Evolutionary conservation across 1,139 yeast genomes (phyloP), one percentile per base, ranked within the genome.

Genomic region (Geotrichum candidum): DNA sequence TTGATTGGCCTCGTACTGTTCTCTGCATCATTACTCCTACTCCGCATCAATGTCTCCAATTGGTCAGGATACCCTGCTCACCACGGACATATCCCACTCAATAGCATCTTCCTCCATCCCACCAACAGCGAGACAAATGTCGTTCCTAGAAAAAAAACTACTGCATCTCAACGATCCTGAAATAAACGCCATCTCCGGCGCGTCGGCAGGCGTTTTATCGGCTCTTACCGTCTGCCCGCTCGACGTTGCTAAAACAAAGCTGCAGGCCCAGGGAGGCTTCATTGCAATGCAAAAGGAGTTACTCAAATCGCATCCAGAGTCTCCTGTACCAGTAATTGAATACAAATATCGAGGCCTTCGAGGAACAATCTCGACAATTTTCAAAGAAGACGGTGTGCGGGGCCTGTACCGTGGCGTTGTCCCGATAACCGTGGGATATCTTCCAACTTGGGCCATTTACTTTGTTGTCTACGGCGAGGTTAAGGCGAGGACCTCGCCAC

Each of bases 371-470:
- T 73, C 78, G 53, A 80, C 86, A 9, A 90, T 91, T 53, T 75
- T 84, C 62, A 73, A 75, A 60, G 91, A 91, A 62, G 98, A 92
- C 75, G 97, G 97, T 1, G 69, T 85, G 1, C 75, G 84, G 53
- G 98, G 99, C 0, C 79, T 94, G 25, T 95, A 95, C 73, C 78
- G 96, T 65, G 99, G 99, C 2, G 76, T 95, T 23, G 88, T 87
- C 0, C 98, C 99, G 11, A 90, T 94, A 50, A 83, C 95, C 1
- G 76, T 94, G 60, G 99, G 99, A 0, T 94, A 94, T 74, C 84
- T 95, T 67, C 99, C 99, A 5, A 91, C 98, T 0, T 94, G 99
- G 99, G 91, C 92, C 77, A 90, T 94, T 56, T 94, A 95, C 74
- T 95, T 94, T 76, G 82, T 94, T 13, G 88, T 91, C 48, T 94